A percentile compares a stretch with the other conserved stretches of the same genome.
Conservation (phyloP, 768 basidiomycete species). For the Mycena filopes region DNA sequence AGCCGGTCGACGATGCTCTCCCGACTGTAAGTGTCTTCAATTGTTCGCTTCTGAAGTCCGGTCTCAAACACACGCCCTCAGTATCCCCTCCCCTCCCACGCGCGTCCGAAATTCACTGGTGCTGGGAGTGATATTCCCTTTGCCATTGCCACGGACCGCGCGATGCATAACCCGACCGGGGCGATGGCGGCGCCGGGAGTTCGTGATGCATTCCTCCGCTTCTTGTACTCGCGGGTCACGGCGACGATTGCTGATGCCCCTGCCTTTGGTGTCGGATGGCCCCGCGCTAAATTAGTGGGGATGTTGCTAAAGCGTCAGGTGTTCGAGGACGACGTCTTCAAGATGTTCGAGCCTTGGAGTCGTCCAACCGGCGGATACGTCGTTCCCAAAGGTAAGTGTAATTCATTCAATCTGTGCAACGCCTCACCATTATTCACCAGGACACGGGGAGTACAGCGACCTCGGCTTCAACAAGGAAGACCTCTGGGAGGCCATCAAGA, state of each 20-base stretch:
- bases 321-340: background rate
- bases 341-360: background rate
- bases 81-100: too few species aligned
- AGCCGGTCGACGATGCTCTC: background rate
- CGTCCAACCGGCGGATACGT: background rate
- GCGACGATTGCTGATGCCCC: background rate
- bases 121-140: slow-evolving; percentile 4
- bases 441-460: too few species aligned
- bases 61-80: too few species aligned
- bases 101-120: slow-evolving; percentile 1
- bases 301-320: background rate
- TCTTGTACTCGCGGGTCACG: background rate
- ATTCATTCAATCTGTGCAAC: background rate
- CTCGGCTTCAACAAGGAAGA: background rate
- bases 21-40: background rate
- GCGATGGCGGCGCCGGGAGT: background rate
- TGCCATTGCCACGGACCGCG: slow-evolving; percentile 8
- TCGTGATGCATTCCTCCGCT: background rate
- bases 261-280: background rate
- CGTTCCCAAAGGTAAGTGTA: background rate
- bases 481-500: background rate
- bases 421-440: too few species aligned
- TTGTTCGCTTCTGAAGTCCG: too few species aligned
- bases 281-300: background rate
- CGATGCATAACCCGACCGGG: background rate